These are phyloP conservation scores for Diaporthe ampelina DNA, from an alignment of 2,329 filamentous ascomycete species.

Conservation along the genomic window DNA sequence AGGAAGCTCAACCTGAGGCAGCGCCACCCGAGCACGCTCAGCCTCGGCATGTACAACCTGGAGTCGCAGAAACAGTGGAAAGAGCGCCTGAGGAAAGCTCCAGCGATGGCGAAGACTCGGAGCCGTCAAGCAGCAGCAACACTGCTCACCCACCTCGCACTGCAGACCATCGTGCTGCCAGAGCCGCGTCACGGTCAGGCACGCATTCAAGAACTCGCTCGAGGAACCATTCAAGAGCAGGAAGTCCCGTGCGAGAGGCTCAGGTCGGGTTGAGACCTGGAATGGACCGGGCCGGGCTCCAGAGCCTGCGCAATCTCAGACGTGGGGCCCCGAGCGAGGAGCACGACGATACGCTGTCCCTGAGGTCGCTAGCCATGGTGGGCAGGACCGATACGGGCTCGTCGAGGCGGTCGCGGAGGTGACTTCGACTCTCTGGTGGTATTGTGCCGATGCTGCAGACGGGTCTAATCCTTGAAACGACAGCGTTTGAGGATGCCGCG, in stretches of 20 bases:
- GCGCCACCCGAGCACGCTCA: neutral
- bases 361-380: slow-evolving; percentile 41
- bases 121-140: neutral
- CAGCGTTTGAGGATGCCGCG: too few relatives aligned
- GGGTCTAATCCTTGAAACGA: neutral
- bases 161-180: slow-evolving; percentile 26
- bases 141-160: slow-evolving; percentile 16
- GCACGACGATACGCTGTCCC: slow-evolving; percentile 36
- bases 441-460: too few relatives aligned
- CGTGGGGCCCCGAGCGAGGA: slow-evolving; percentile 37
- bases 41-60: neutral
- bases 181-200: slow-evolving; percentile 18
- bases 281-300: slow-evolving; percentile 40
- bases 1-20: neutral
- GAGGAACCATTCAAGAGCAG: slow-evolving; percentile 29
- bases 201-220: slow-evolving; percentile 17
- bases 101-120: slow-evolving; percentile 37
- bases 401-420: slow-evolving; percentile 34
- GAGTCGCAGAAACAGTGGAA: neutral
- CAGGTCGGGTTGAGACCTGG: slow-evolving; percentile 34
- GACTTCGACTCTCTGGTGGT: neutral
- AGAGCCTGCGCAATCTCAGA: slow-evolving; percentile 37
- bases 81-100: slow-evolving; percentile 34
- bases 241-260: slow-evolving; percentile 19
- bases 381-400: slow-evolving; percentile 36